A percentile compares a stretch with the other conserved stretches of the same genome.
Evolutionary conservation across 495 filamentous ascomycete genomes (phyloP).

Genomic region (Talaromyces proteolyticus): DNA sequence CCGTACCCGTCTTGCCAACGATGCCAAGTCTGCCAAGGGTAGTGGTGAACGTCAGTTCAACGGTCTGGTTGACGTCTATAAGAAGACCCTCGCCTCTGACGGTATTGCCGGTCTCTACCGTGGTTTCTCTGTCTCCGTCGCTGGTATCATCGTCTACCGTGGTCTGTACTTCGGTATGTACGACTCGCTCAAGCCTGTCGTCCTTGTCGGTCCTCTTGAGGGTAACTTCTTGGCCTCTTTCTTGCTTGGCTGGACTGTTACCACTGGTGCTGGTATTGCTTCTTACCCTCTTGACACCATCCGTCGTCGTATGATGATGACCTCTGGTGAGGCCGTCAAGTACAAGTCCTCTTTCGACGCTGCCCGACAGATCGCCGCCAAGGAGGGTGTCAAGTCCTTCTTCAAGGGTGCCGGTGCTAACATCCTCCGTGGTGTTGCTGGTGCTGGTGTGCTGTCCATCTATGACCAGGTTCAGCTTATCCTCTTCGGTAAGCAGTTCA

Average conservation of each 20-base stretch:
- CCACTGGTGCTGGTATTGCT: conserved; percentile 99
- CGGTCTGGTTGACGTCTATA: conserved; percentile 98
- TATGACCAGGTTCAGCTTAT: conserved; percentile 99
- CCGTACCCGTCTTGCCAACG: conserved; percentile 99
- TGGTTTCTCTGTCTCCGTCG: conserved; percentile 99
- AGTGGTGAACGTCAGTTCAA: conserved; percentile 99
- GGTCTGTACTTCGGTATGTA: conserved; percentile 99
- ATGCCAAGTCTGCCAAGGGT: conserved; percentile 92
- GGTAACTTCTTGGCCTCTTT: conserved; percentile 99
- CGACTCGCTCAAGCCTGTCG: conserved; percentile 99
- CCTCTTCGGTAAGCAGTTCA: conserved; percentile 99
- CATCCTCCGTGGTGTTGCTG: conserved; percentile 99
- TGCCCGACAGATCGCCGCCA: conserved; percentile 89
- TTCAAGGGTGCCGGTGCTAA: conserved; percentile 99
- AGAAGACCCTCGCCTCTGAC: conserved; percentile 97
- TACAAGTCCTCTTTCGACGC: conserved; percentile 94
- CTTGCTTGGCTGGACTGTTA: conserved; percentile 97
- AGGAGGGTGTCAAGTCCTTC: conserved; percentile 94
- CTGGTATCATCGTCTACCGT: conserved; percentile 99
- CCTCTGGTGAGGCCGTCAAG: conserved; percentile 93
- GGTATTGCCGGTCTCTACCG: conserved; percentile 99
- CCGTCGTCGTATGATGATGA: conserved; percentile 99
- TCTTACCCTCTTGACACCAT: conserved; percentile 99
- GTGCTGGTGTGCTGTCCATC: conserved; percentile 99
- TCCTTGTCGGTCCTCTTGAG: conserved; percentile 86